Evolutionary conservation across 805 yeast genomes (phyloP).

Genomic region (Suhomyces tanzawaensis): DNA sequence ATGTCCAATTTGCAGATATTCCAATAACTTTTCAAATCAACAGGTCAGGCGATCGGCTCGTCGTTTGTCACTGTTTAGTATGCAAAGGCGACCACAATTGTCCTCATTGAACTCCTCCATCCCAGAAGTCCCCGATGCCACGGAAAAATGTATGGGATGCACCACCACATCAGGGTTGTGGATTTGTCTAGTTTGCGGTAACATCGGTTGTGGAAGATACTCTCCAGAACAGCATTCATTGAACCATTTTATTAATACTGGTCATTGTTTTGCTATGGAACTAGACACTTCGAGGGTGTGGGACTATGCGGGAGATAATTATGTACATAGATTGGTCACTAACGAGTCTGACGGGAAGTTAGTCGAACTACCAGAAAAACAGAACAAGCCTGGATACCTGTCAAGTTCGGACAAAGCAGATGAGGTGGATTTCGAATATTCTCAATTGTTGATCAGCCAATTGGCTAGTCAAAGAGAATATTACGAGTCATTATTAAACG

Average conservation of each 20-base stretch:
- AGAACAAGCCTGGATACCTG: constrained; percentile 3
- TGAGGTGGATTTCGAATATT: constrained; percentile 72
- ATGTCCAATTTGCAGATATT: constrained; percentile 87
- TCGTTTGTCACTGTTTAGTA: constrained; percentile 30
- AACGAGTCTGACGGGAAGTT: constrained; percentile 87
- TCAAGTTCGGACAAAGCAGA: constrained; percentile 39
- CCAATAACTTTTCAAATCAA: constrained; percentile 45
- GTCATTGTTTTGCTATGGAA: constrained; percentile 92
- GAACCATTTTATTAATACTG: constrained; percentile 70
- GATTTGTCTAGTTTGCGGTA: constrained; percentile 89
- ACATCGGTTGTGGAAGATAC: constrained; percentile 89
- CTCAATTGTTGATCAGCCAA: constrained; percentile 74
- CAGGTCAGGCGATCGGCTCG: constrained; percentile 30
- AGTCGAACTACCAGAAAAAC: constrained; percentile 62
- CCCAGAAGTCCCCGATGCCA: constrained; percentile 1
- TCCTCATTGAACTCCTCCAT: neutral
- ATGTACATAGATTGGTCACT: constrained; percentile 82
- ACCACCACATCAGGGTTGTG: constrained; percentile 62
- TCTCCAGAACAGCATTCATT: constrained; percentile 79
- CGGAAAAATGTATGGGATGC: constrained; percentile 54
- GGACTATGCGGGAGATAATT: constrained; percentile 91
- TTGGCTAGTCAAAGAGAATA: constrained; percentile 83
- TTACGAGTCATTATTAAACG: constrained; percentile 52
- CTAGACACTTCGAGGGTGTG: constrained; percentile 80
- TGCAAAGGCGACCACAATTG: constrained; percentile 7